A percentile compares a stretch with the other conserved stretches of the same genome.
Conservation (phyloP, 805 yeast genomes). For the Starmerella scarabaei region DNA sequence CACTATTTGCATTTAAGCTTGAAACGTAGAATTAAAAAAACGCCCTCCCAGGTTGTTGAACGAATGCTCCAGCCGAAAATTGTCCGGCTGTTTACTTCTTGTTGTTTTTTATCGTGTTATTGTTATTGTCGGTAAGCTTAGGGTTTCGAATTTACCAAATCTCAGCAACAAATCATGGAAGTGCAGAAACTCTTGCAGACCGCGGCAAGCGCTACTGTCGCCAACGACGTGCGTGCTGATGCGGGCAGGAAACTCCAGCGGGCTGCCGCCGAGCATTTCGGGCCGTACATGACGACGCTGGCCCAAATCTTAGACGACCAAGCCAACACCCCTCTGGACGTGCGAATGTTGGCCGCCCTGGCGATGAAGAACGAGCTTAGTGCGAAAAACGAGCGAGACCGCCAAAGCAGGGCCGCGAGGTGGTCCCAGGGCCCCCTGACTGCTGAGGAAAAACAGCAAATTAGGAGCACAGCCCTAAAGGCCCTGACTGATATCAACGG, state of each 20-base stretch:
- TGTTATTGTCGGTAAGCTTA: no score
- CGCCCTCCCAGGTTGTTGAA: no score
- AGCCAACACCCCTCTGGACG: conserved; percentile 43
- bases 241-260: conserved; percentile 40
- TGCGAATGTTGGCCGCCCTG: conserved; percentile 82
- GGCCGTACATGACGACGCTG: conserved; percentile 53
- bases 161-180: no score
- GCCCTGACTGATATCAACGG: conserved; percentile 55
- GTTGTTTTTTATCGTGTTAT: no score
- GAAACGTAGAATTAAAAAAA: no score
- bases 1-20: no score
- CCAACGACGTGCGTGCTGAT: conserved; percentile 11
- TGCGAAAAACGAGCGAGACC: conserved; percentile 59
- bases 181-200: conserved; percentile 18
- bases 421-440: conserved; percentile 41
- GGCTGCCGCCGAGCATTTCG: conserved; percentile 64
- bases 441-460: conserved; percentile 40
- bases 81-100: no score
- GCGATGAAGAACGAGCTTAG: conserved; percentile 77
- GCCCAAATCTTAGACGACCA: conserved; percentile 60
- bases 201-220: conserved; percentile 19
- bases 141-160: no score
- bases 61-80: no score
- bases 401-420: conserved; percentile 47
- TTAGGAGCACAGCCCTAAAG: conserved; percentile 48